Conservation (phyloP, 805 yeast species). For the Tetrapisispora phaffii region DNA sequence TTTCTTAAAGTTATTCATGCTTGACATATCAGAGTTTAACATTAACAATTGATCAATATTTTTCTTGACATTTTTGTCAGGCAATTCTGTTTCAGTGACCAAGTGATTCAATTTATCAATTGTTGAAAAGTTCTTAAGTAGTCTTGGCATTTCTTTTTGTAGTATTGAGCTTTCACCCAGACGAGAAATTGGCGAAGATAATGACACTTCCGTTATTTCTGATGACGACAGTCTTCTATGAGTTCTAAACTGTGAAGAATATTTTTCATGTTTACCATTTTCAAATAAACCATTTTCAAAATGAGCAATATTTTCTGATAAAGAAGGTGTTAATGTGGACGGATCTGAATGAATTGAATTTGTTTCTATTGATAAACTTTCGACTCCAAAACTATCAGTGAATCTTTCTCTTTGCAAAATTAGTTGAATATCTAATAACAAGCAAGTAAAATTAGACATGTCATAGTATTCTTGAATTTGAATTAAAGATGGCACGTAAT, state of each 20-base stretch:
- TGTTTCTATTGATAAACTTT: neutral
- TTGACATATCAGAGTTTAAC: neutral
- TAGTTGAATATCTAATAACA: slow-evolving; percentile 24
- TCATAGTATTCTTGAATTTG: slow-evolving; percentile 61
- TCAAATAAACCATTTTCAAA: neutral
- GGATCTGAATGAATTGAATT: neutral
- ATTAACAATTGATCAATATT: neutral
- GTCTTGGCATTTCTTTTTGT: slow-evolving; percentile 55
- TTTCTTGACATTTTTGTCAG: neutral
- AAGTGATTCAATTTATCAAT: neutral
- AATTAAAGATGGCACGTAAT: neutral
- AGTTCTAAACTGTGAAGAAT: neutral
- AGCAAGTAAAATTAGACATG: slow-evolving; percentile 34
- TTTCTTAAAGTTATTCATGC: neutral
- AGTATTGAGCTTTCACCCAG: slow-evolving; percentile 43
- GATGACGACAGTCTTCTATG: slow-evolving; percentile 18
- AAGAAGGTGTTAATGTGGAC: neutral
- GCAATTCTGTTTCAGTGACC: neutral
- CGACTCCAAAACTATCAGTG: neutral
- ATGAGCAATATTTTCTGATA: neutral
- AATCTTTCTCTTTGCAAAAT: neutral
- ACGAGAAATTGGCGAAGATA: slow-evolving; percentile 8
- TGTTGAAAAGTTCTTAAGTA: slow-evolving; percentile 33
- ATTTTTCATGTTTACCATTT: neutral
- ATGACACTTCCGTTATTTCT: slow-evolving; percentile 25